Evolutionary conservation across 345 rosid species (phyloP), one percentile per base, ranked within the genome.

Genomic region (Populus tremula): DNA sequence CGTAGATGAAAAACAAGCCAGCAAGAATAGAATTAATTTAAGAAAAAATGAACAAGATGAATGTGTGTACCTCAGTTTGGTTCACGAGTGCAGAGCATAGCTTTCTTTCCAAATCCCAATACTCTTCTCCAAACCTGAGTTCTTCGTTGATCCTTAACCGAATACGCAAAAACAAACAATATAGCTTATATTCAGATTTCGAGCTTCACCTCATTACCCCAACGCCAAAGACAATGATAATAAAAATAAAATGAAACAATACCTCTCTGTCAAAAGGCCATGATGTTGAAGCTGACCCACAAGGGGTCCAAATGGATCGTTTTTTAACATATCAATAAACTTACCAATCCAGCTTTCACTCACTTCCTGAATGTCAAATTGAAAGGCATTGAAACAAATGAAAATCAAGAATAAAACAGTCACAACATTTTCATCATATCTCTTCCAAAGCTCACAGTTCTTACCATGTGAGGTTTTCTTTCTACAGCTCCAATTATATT

Each of bases 31-130:
- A 17, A 71, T 16, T 38, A 45, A 49, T 56, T n/a, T 54, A 41
- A 13, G 67, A 16, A 56, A 64, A 75, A 43, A 21, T 45, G 72
- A 68, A 23, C 25, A 11, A 67, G 65, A 49, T 53, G 25, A 59
- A 10, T 39, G 59, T 29, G 69, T 33, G 49, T 77, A 95, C 98
- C 91, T 85, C 84, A 12, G 82, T 74, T 81, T 84, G 82, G 70
- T 71, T 79, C 69, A 77, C 78, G 70, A 92, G 86, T 73, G 91
- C 91, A 82, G 78, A 79, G 78, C 99, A 93, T 38, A 93, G 96
- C 85, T 87, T 88, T 88, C 99, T 91, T 84, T 95, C 99, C 72
- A 95, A 79, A 75, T 89, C 84, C 99, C 98, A 95, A 70, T 90
- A 95, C 86, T 90, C 99, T 75, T 85, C 86, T 75, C 99, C 99